Evolutionary conservation across 768 basidiomycete species (phyloP), one percentile per base, ranked within the genome.

Genomic region (Agaricus subrufescens): DNA sequence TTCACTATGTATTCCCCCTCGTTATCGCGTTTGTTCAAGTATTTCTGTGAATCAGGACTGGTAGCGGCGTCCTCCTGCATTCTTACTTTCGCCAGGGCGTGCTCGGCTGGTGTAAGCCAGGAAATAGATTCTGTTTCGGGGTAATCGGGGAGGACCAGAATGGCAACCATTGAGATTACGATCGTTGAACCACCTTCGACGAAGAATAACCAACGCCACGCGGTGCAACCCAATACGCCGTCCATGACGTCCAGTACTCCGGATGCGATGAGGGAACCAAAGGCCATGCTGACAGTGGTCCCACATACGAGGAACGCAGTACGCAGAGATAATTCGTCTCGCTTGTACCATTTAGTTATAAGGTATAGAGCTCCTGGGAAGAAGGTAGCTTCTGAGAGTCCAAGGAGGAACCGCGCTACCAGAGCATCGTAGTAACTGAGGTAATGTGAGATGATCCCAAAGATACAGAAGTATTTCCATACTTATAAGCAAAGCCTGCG

Each of bases 191-290:
- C 67, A 31, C 86, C 86, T 69, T 87, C 86, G 37, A 87, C 75
- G 62, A 76, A 87, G 71, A 89, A 89, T 15, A 89, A 72, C 86
- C 87, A 91, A 62, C 86, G 74, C 91, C 91, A 94, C 0, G 86
- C 87, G 5, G 86, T 76, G 55, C 80, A 73, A 0, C 89, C 90
- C 14, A 83, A 71, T 52, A 75, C 76, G 4, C 85, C 86, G 38
- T 90, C 79, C 86, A 92, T 89, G 9, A 73, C 71, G 60, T 81
- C 75, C 19, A 93, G 77, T 50, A 93, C 87, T 1, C 81, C 85
- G 31, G 88, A 87, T 9, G 90, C 89, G 50, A 93, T 80, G 10
- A 93, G 72, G 2, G 88, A 77, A 4, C 91, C 90, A 65, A 92
- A 91, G 0, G 89, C 91, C 73, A 91, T 94, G 52, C 83, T 84